A percentile compares a stretch with the other conserved stretches of the same genome.
phyloP scores from a whole-genome alignment of 2,329 filamentous ascomycete genomes.

The Colletotrichum eleusines region DNA sequence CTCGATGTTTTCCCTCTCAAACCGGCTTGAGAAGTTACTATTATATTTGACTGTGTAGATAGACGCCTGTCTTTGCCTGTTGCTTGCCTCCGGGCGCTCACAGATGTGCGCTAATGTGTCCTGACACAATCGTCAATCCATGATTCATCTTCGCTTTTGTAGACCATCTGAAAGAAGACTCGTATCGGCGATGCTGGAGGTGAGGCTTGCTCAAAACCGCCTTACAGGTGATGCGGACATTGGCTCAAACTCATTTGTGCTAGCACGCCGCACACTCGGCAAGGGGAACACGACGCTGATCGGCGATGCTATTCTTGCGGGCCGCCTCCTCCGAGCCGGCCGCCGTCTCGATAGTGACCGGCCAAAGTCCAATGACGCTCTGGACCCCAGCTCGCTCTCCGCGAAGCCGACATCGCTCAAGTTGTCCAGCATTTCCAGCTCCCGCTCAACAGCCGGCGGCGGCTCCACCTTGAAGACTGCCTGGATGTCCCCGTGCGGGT shows the following conservation, averaged over 20 bases:
- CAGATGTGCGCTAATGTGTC: background rate
- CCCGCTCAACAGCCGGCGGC: constrained; percentile 55
- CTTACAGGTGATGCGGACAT: constrained; percentile 24
- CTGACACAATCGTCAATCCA: background rate
- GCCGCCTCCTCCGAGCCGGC: constrained; percentile 20
- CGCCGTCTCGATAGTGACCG: constrained; percentile 21
- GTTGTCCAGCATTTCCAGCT: constrained; percentile 45
- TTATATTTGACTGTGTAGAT: background rate
- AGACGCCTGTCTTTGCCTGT: background rate
- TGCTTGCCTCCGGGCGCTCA: background rate
- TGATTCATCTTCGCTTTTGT: background rate
- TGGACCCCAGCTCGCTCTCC: constrained; percentile 26
- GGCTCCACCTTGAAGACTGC: constrained; percentile 71
- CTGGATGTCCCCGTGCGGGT: constrained; percentile 70
- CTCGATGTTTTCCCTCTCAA: background rate
- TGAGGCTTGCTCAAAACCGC: background rate
- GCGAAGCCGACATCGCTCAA: constrained; percentile 39
- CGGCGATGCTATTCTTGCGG: constrained; percentile 32
- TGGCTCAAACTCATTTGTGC: constrained; percentile 34
- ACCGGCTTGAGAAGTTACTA: background rate
- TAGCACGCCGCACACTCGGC: constrained; percentile 27
- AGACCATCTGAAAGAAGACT: background rate
- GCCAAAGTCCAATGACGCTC: constrained; percentile 16
- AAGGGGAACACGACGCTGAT: constrained; percentile 37
- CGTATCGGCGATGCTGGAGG: background rate